Percentiles rank a stretch among this genome's conserved stretches.
Evolutionary conservation across 73 alveolate species (phyloP).

Genomic region (Paramecium tetraurelia): DNA sequence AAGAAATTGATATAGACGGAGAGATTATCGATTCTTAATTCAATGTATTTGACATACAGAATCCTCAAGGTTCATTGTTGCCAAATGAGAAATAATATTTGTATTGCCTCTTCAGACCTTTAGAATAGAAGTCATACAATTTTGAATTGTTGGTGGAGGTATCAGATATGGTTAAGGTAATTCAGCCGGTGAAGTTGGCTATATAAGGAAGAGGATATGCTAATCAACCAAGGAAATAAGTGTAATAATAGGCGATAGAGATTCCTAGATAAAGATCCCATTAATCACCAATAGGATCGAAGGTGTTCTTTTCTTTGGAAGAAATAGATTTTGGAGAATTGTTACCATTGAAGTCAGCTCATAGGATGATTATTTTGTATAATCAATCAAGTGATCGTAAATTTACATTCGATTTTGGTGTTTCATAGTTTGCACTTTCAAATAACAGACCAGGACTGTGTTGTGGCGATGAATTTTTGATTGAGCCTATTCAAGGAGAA

Average conservation of each 20-base stretch:
- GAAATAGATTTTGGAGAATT: conserved; percentile 98
- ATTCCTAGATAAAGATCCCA: conserved; percentile 83
- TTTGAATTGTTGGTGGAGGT: conserved; percentile 88
- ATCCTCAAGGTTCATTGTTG: conserved; percentile 91
- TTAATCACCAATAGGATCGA: conserved; percentile 77
- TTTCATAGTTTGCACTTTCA: conserved; percentile 53
- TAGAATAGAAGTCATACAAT: conserved; percentile 89
- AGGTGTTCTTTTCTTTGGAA: conserved; percentile 94
- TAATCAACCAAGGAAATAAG: conserved; percentile 58
- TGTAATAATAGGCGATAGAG: conserved; percentile 63
- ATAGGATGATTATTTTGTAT: conserved; percentile 91
- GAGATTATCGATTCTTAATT: conserved; percentile 79
- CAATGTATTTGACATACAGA: conserved; percentile 90
- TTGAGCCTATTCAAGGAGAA: conserved; percentile 83
- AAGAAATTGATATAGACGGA: conserved; percentile 76
- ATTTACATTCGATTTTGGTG: conserved; percentile 89
- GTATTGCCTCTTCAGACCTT: conserved; percentile 91
- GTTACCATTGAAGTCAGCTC: conserved; percentile 79
- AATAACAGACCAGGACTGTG: conserved; percentile 77
- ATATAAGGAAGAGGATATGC: conserved; percentile 67
- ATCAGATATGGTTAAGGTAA: conserved; percentile 87
- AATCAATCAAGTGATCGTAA: conserved; percentile 85
- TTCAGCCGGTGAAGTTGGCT: conserved; percentile 65
- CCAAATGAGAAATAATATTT: conserved; percentile 90
- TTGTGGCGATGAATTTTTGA: conserved; percentile 85